Evolutionary conservation across 2,329 filamentous ascomycete genomes (phyloP), one percentile per base, ranked within the genome.

Genomic region (Aureobasidium sp.): DNA sequence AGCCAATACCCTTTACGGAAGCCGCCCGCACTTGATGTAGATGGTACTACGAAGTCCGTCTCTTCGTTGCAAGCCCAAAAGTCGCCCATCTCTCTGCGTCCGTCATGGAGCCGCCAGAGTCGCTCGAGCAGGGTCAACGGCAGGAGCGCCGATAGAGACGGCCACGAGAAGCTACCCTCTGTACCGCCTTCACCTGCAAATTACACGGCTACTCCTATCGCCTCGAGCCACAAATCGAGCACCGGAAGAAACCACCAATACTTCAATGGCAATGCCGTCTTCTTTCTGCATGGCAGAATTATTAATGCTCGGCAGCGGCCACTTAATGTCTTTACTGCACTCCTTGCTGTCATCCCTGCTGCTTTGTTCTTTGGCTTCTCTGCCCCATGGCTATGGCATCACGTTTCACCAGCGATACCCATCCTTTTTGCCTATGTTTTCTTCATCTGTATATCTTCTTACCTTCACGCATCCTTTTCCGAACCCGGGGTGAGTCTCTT

Each of bases 391-490:
- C 73, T 95, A 57, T 96, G 91, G 91, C 79, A 85, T 66, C 81
- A 95, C 68, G 81, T 95, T 65, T 95, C 90, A 38, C 92, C 92
- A 33, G 91, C 90, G 57, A 84, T 97, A 67, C 94, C 94, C 57
- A 84, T 97, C 67, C 74, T 90, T 45, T 97, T 95, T 75, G 92
- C 85, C 57, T 99, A 99, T 71, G 70, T 96, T n/a, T 90, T 90
- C 69, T 92, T 88, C 71, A 79, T 99, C 29, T 95, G 89, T 74
- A 79, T 96, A 50, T 96, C 92, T 25, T 97, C 94, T 3, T 99
- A 97, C 70, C 69, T 96, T 60, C 93, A 96, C 74, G 94, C 93
- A 4, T 96, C 94, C 2, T 82, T 88, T 57, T 89, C 93, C 46
- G 93, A 99, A 74, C 93, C 94, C 31, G 94, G 94, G 61, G 91